A percentile compares a stretch with the other conserved stretches of the same genome.
These are phyloP conservation scores for Colletotrichum chlorophyti DNA, from an alignment of 2,329 filamentous ascomycete species.

Conservation along the genomic window DNA sequence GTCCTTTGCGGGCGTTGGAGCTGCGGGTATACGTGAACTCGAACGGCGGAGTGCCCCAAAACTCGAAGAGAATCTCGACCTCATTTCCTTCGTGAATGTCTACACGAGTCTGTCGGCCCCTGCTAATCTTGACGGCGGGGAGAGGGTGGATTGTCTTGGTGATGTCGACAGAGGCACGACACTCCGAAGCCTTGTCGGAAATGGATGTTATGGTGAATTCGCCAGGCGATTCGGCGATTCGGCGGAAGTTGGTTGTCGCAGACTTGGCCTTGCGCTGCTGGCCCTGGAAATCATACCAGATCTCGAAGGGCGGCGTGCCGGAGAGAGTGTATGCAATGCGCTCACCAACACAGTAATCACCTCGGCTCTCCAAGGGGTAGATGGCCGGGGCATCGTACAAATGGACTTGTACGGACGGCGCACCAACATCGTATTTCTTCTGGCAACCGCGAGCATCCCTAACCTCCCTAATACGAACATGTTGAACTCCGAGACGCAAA, in stretches of 20 bases:
- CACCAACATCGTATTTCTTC: slow-evolving; percentile 73
- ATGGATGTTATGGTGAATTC: slow-evolving; percentile 87
- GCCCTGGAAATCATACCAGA: slow-evolving; percentile 89
- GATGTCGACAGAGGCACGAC: slow-evolving; percentile 79
- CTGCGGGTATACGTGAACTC: slow-evolving; percentile 97
- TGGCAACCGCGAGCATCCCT: slow-evolving; percentile 88
- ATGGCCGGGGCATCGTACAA: slow-evolving; percentile 94
- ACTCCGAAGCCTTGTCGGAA: slow-evolving; percentile 87
- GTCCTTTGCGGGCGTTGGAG: slow-evolving; percentile 81
- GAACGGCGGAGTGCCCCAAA: slow-evolving; percentile 94
- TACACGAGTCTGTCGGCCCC: slow-evolving; percentile 79
- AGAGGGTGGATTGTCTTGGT: slow-evolving; percentile 88
- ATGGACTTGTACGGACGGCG: slow-evolving; percentile 84
- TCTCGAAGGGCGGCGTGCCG: slow-evolving; percentile 89
- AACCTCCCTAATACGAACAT: slow-evolving; percentile 87
- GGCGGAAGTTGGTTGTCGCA: slow-evolving; percentile 83
- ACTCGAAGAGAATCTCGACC: slow-evolving; percentile 92
- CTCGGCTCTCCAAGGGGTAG: slow-evolving; percentile 81
- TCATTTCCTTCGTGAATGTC: slow-evolving; percentile 98
- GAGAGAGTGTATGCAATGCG: slow-evolving; percentile 91
- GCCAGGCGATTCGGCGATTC: slow-evolving; percentile 90
- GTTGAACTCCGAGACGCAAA: slow-evolving; percentile 87
- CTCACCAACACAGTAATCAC: slow-evolving; percentile 95
- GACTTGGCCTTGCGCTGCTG: slow-evolving; percentile 80
- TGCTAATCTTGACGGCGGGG: slow-evolving; percentile 88